Conservation (phyloP, 768 basidiomycete species). For the Mycena crocata region DNA sequence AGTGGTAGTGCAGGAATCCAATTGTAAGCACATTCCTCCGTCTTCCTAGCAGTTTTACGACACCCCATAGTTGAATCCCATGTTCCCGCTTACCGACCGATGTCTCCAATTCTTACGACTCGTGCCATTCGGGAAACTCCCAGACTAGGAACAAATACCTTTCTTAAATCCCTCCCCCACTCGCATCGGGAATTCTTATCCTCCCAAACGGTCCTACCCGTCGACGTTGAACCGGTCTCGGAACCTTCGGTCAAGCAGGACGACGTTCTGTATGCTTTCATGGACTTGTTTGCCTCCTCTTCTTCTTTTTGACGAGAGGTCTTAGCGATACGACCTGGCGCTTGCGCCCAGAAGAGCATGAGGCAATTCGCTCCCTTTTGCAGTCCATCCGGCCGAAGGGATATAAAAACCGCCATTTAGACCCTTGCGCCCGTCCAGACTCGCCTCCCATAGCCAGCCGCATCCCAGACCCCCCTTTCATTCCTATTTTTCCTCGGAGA, state of each 20-base stretch:
- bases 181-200: conserved; percentile 37
- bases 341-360: conserved; percentile 35
- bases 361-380: conserved; percentile 35
- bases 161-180: conserved; percentile 40
- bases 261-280: conserved; percentile 54
- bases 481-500: conserved; percentile 55
- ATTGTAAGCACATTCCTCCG: conserved; percentile 40
- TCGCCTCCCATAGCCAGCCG: conserved; percentile 38
- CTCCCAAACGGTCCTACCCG: conserved; percentile 36
- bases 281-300: conserved; percentile 26
- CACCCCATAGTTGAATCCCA: conserved; percentile 39
- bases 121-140: conserved; percentile 62
- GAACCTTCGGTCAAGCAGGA: conserved; percentile 47
- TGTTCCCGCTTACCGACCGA: conserved; percentile 45
- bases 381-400: conserved; percentile 30
- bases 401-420: conserved; percentile 30
- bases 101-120: conserved; percentile 59
- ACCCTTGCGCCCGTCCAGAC: conserved; percentile 43
- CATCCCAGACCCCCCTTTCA: conserved; percentile 37
- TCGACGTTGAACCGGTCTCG: conserved; percentile 44
- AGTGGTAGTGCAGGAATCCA: conserved; percentile 50
- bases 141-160: conserved; percentile 44
- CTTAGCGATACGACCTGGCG: conserved; percentile 24
- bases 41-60: too few species aligned
- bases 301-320: too few species aligned